A percentile compares a stretch with the other conserved stretches of the same genome.
Conservation (phyloP, 352 stramenopile genomes). For the Pythium monospermum region DNA sequence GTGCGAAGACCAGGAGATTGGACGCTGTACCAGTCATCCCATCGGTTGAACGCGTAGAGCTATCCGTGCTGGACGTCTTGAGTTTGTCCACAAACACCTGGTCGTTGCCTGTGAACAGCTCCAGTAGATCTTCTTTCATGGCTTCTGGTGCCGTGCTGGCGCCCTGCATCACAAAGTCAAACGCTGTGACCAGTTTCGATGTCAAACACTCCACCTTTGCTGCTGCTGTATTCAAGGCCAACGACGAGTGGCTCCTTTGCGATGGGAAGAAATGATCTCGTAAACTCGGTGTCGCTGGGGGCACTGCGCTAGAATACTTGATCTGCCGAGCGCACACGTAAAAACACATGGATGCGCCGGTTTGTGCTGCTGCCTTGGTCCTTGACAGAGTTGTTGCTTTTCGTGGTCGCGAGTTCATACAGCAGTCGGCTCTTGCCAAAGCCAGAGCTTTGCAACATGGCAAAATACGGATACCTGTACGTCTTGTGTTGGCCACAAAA, state of each 20-base stretch:
- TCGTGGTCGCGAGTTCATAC: neutral
- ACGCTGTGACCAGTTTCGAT: neutral
- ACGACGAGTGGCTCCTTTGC: neutral
- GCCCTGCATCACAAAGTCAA: neutral
- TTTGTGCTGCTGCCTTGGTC: no score
- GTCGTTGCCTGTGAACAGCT: neutral
- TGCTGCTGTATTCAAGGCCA: neutral
- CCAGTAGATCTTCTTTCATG: neutral
- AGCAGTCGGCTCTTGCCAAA: conserved; percentile 9
- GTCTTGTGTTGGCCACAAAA: no score
- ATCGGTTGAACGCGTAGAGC: neutral
- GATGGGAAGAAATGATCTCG: neutral
- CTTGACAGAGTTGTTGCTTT: neutral
- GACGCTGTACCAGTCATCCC: neutral
- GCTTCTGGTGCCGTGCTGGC: neutral
- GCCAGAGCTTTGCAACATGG: conserved; percentile 7
- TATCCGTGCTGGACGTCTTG: neutral
- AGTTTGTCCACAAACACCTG: neutral
- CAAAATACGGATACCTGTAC: conserved; percentile 2
- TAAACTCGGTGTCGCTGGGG: neutral
- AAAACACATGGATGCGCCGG: neutral
- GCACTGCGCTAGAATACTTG: neutral
- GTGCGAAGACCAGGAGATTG: conserved; percentile 1
- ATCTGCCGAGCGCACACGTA: neutral
- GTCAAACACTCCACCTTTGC: neutral